These are phyloP conservation scores for Erodium moschatum DNA, from an alignment of 441 rosid genomes.

Conservation along the genomic window DNA sequence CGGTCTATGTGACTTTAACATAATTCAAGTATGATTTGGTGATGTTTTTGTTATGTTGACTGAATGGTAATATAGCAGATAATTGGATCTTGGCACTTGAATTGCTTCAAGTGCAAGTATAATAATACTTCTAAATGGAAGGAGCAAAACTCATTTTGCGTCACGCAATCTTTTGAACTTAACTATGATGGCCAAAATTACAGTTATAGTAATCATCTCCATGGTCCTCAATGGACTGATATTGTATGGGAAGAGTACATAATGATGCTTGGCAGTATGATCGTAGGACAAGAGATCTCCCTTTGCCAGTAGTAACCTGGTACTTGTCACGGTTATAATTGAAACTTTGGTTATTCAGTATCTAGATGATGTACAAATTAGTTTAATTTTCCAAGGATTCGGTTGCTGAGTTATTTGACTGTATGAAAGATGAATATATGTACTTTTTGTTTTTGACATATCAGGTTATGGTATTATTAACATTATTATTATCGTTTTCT, in stretches of 20 bases:
- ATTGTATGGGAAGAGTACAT: not conserved
- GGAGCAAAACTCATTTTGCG: not conserved
- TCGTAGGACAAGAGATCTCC: not conserved
- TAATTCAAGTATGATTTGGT: not conserved
- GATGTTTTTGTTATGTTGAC: not conserved
- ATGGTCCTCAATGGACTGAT: not conserved
- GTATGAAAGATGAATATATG: not conserved
- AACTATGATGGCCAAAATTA: not conserved
- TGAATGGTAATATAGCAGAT: not conserved
- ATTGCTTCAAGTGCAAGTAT: too few relatives aligned
- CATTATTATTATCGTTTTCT: constrained; percentile 1
- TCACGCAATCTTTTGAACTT: not conserved
- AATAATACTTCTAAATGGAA: too few relatives aligned
- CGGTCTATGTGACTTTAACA: not conserved
- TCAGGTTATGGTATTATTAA: constrained; percentile 6
- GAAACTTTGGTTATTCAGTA: not conserved
- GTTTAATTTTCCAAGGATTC: not conserved
- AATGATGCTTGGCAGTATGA: not conserved
- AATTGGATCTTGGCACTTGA: not conserved
- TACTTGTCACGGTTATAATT: not conserved
- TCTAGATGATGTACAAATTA: not conserved
- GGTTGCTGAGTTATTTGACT: not conserved
- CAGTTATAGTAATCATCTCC: not conserved
- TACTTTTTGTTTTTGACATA: not conserved
- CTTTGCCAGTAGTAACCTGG: not conserved